Conservation (phyloP, 768 basidiomycete species). For the Rubroboletus satanas region DNA sequence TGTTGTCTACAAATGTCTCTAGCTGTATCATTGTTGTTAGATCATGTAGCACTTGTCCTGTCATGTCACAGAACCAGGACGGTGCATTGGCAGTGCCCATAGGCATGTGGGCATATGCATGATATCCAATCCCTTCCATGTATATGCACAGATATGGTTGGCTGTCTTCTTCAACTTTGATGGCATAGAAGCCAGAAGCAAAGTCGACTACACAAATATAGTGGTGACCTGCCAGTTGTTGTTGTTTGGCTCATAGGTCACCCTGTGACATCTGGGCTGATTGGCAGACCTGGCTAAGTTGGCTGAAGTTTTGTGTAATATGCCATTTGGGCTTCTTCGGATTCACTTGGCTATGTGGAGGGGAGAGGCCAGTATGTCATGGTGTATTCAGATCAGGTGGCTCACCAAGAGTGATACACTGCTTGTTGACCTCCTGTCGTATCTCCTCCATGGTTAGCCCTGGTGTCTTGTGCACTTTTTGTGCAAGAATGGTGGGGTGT, state of each 20-base stretch:
- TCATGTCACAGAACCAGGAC: not conserved
- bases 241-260: conserved; percentile 39
- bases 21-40: not conserved
- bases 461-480: not conserved
- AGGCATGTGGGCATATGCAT: conserved; percentile 34
- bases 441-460: not conserved
- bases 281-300: conserved; percentile 26
- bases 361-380: not conserved
- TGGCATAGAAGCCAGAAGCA: conserved; percentile 22
- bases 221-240: conserved; percentile 22
- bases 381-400: not conserved
- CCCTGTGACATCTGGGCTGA: conserved; percentile 34
- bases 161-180: conserved; percentile 11
- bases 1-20: not conserved
- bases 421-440: not conserved
- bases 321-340: not conserved
- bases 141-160: conserved; percentile 35
- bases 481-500: not conserved
- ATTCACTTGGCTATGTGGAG: not conserved
- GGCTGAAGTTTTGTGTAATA: conserved; percentile 4
- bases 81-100: conserved; percentile 42
- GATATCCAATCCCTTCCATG: conserved; percentile 37
- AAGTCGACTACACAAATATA: conserved; percentile 22
- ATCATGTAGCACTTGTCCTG: not conserved
- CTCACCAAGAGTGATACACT: not conserved